phyloP scores from a whole-genome alignment of 1,284 basidiomycete genomes.

The Tilletia setariae region DNA sequence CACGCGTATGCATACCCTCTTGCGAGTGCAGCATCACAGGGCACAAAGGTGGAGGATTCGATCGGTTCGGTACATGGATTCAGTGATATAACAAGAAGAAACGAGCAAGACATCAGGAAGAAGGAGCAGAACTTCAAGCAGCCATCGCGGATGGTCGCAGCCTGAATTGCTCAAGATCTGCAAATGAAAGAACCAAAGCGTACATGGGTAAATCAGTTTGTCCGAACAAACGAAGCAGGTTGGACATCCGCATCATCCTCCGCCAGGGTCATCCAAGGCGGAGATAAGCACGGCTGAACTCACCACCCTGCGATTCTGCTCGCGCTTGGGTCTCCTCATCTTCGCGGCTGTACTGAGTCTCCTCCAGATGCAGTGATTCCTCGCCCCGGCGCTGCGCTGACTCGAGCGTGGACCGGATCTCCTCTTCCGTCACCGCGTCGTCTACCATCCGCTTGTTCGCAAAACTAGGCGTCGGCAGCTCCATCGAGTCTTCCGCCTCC shows the following conservation, averaged over 20 bases:
- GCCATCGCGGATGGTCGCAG: not conserved
- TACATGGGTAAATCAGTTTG: no score
- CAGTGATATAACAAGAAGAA: no score
- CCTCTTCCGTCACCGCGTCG: not conserved
- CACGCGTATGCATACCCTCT: no score
- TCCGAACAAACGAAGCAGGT: no score
- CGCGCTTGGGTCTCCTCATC: conserved; percentile 8
- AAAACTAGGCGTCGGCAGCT: conserved; percentile 9
- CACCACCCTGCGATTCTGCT: conserved; percentile 4
- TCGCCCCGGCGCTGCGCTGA: not conserved
- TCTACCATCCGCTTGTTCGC: not conserved
- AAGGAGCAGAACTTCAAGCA: not conserved
- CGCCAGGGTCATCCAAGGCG: not conserved
- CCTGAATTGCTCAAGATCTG: conserved; percentile 6
- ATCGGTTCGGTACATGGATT: no score
- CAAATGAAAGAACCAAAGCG: no score
- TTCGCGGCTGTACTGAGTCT: conserved; percentile 13
- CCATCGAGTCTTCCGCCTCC: not conserved
- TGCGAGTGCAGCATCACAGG: no score
- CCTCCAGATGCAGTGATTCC: not conserved
- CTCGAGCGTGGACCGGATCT: conserved; percentile 7
- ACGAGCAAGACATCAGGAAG: no score
- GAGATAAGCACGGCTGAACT: not conserved
- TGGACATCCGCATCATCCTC: not conserved
- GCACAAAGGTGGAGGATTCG: no score